These are phyloP conservation scores for Lanmaoa rubissima DNA, from an alignment of 768 basidiomycete species.

Conservation along the genomic window DNA sequence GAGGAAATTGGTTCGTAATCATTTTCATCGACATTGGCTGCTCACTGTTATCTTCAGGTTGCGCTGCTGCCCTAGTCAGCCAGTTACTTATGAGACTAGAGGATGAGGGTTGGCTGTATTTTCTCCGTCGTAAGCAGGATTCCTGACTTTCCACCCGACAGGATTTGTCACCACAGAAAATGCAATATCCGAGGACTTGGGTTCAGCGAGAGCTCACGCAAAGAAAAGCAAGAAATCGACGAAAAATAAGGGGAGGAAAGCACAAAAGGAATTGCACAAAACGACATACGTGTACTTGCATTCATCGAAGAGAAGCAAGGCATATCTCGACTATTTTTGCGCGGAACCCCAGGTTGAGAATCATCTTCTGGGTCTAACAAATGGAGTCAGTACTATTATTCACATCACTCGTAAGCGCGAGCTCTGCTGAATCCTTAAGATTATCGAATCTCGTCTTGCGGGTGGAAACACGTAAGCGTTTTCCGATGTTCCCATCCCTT, in stretches of 20 bases:
- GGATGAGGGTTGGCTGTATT: constrained; percentile 53
- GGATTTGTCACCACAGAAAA: constrained; percentile 60
- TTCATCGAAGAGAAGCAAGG: constrained; percentile 40
- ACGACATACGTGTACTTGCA: constrained; percentile 57
- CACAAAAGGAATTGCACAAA: constrained; percentile 53
- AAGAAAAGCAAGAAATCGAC: constrained; percentile 40
- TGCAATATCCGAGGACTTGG: constrained; percentile 48
- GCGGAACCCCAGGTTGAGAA: constrained; percentile 58
- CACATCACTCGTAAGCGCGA: background rate
- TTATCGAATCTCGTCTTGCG: constrained; percentile 6
- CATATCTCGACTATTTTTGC: constrained; percentile 69
- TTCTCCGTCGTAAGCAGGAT: background rate
- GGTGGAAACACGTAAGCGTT: constrained; percentile 14
- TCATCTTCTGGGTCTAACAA: constrained; percentile 56
- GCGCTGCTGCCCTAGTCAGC: constrained; percentile 50
- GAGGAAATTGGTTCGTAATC: constrained; percentile 53
- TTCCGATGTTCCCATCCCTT: background rate
- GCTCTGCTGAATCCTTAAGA: constrained; percentile 5
- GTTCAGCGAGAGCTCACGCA: constrained; percentile 38
- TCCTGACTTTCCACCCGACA: constrained; percentile 27
- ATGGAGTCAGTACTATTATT: constrained; percentile 44
- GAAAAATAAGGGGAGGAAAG: constrained; percentile 43
- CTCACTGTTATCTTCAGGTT: constrained; percentile 39
- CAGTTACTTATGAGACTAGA: constrained; percentile 70
- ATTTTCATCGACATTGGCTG: background rate